Percentiles rank a stretch among this genome's conserved stretches.
Conservation (phyloP, 805 yeast genomes). For the Schizosaccharomyces cryophilus region DNA sequence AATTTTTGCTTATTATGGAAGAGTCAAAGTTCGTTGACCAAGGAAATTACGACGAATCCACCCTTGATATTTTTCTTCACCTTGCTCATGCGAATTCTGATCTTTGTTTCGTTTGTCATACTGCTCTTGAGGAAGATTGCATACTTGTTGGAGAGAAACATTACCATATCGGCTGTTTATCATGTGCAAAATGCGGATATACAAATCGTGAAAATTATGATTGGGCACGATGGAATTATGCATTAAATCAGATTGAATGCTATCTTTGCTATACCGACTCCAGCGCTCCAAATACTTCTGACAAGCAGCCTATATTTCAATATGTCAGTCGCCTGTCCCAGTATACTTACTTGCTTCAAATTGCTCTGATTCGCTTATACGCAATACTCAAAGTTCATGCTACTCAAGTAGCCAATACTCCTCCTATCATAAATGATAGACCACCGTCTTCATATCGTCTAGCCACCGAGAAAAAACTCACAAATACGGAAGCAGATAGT, state of each 20-base stretch:
- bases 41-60: slow-evolving; percentile 8
- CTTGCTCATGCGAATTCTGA: slow-evolving; percentile 21
- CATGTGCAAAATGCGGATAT: slow-evolving; percentile 35
- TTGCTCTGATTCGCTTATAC: slow-evolving; percentile 30
- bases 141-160: slow-evolving; percentile 30
- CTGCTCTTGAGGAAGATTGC: slow-evolving; percentile 71
- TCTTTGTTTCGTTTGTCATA: slow-evolving; percentile 42
- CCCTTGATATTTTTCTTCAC: background rate
- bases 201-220: slow-evolving; percentile 17
- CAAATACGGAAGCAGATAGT: background rate
- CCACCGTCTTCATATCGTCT: no score
- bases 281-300: slow-evolving; percentile 18
- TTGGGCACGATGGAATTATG: slow-evolving; percentile 18
- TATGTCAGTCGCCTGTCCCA: slow-evolving; percentile 48
- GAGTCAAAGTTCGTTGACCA: slow-evolving; percentile 2
- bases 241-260: slow-evolving; percentile 25
- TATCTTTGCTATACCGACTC: slow-evolving; percentile 32
- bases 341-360: slow-evolving; percentile 46
- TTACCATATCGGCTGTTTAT: slow-evolving; percentile 65
- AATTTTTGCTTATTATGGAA: slow-evolving; percentile 21
- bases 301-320: background rate
- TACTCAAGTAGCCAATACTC: background rate
- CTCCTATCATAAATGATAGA: background rate
- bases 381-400: background rate
- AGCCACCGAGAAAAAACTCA: background rate